phyloP scores from a whole-genome alignment of 2,329 filamentous ascomycete genomes.

The Neonectria magnoliae region DNA sequence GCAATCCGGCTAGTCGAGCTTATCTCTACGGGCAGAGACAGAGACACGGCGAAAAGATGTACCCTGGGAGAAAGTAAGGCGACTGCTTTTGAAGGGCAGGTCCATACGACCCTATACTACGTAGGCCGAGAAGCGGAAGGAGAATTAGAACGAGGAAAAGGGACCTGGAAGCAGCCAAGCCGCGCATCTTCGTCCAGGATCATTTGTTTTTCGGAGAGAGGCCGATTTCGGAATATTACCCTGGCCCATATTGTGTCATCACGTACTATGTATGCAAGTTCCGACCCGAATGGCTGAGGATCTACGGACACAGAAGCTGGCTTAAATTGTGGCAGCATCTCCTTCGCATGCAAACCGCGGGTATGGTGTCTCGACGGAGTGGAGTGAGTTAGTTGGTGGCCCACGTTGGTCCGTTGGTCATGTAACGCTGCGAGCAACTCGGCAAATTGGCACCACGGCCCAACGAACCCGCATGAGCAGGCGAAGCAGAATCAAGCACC shows the following conservation, averaged over 20 bases:
- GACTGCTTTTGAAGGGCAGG: background rate
- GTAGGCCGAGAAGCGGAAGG: background rate
- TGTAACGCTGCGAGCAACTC: background rate
- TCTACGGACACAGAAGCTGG: background rate
- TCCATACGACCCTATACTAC: background rate
- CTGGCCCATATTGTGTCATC: background rate
- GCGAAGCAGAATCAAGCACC: background rate
- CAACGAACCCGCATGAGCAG: slow-evolving; percentile 6
- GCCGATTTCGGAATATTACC: slow-evolving; percentile 29
- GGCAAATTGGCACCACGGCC: slow-evolving; percentile 15
- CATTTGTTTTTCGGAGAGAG: background rate
- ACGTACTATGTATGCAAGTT: background rate
- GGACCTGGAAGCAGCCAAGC: slow-evolving; percentile 1
- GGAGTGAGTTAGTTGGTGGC: background rate
- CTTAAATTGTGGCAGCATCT: background rate
- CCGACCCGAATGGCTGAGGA: background rate
- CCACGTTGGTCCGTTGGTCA: background rate
- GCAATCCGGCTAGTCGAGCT: background rate
- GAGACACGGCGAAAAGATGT: background rate
- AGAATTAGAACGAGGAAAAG: background rate
- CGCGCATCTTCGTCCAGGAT: background rate
- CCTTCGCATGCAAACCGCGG: background rate
- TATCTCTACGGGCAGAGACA: slow-evolving; percentile 5
- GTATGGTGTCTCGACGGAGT: background rate
- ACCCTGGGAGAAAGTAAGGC: background rate